Evolutionary conservation across 1,139 yeast genomes (phyloP).

Genomic region (Citeromyces siamensis): DNA sequence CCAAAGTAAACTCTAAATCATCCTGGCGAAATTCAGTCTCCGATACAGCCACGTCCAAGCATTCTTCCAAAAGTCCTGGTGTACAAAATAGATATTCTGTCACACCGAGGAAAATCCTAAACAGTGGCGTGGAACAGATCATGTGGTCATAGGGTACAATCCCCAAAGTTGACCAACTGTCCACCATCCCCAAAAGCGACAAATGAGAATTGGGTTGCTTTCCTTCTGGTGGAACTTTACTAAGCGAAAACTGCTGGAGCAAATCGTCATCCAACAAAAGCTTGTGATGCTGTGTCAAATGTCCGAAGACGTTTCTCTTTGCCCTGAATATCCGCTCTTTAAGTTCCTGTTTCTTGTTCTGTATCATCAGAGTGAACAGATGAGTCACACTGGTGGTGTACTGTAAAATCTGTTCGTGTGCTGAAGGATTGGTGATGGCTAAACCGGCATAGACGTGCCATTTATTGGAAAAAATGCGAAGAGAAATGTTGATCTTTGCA

Average conservation of each 20-base stretch:
- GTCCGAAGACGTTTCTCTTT: slow-evolving; percentile 64
- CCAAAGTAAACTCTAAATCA: slow-evolving; percentile 75
- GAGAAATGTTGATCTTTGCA: slow-evolving; percentile 86
- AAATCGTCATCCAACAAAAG: slow-evolving; percentile 70
- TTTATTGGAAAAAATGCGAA: slow-evolving; percentile 82
- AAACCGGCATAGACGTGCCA: slow-evolving; percentile 99
- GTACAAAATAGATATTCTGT: slow-evolving; percentile 85
- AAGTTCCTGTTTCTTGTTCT: slow-evolving; percentile 48
- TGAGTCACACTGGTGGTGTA: slow-evolving; percentile 81
- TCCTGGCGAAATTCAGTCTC: slow-evolving; percentile 70
- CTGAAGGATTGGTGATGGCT: slow-evolving; percentile 91
- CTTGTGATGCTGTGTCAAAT: slow-evolving; percentile 32
- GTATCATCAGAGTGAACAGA: slow-evolving; percentile 72
- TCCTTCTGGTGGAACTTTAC: slow-evolving; percentile 63
- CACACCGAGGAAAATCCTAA: slow-evolving; percentile 87
- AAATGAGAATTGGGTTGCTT: slow-evolving; percentile 79
- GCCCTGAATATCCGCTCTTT: slow-evolving; percentile 49
- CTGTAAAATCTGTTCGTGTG: slow-evolving; percentile 83
- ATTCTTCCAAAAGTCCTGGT: slow-evolving; percentile 67
- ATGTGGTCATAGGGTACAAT: slow-evolving; percentile 94
- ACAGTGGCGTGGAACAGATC: slow-evolving; percentile 90
- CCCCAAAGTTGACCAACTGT: slow-evolving; percentile 78
- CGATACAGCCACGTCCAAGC: slow-evolving; percentile 57
- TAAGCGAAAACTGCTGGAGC: slow-evolving; percentile 67
- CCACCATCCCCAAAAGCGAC: slow-evolving; percentile 81